Percentiles rank a stretch among this genome's conserved stretches.
Conservation (phyloP, 2,329 filamentous ascomycete species). For the Dactylellina parvicollis region DNA sequence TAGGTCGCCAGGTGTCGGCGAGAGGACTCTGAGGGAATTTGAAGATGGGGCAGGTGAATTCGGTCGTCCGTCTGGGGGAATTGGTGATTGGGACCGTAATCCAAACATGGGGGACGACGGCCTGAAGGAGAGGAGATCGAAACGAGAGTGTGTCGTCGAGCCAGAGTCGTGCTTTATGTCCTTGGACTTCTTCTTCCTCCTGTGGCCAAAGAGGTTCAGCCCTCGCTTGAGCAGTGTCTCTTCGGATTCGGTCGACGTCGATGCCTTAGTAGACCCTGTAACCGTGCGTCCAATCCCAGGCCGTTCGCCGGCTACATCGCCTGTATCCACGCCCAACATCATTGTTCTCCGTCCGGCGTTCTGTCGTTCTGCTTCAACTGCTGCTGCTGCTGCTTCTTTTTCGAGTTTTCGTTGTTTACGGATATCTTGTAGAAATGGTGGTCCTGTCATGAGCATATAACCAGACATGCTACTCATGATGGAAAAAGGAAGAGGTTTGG, state of each 20-base stretch:
- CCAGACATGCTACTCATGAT: slow-evolving; percentile 54
- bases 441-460: slow-evolving; percentile 49
- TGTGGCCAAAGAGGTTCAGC: slow-evolving; percentile 41
- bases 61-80: slow-evolving; percentile 31
- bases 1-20: slow-evolving; percentile 35
- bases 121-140: slow-evolving; percentile 43
- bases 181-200: slow-evolving; percentile 48
- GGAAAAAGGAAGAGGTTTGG: slow-evolving; percentile 43
- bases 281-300: slow-evolving; percentile 31
- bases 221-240: slow-evolving; percentile 41
- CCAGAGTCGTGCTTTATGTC: slow-evolving; percentile 33
- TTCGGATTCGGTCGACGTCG: slow-evolving; percentile 43
- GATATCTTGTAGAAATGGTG: slow-evolving; percentile 45
- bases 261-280: slow-evolving; percentile 39
- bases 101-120: slow-evolving; percentile 48
- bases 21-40: slow-evolving; percentile 33
- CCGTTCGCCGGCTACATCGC: slow-evolving; percentile 27
- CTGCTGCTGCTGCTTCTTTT: slow-evolving; percentile 39
- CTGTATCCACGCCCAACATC: slow-evolving; percentile 45
- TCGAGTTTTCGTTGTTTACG: slow-evolving; percentile 50
- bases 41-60: slow-evolving; percentile 37
- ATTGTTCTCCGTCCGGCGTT: slow-evolving; percentile 44
- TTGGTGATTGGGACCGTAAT: slow-evolving; percentile 29
- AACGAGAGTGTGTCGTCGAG: slow-evolving; percentile 27
- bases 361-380: slow-evolving; percentile 36